Evolutionary conservation across 768 basidiomycete genomes (phyloP), one percentile per base, ranked within the genome.

Genomic region (Lentinula sp.): DNA sequence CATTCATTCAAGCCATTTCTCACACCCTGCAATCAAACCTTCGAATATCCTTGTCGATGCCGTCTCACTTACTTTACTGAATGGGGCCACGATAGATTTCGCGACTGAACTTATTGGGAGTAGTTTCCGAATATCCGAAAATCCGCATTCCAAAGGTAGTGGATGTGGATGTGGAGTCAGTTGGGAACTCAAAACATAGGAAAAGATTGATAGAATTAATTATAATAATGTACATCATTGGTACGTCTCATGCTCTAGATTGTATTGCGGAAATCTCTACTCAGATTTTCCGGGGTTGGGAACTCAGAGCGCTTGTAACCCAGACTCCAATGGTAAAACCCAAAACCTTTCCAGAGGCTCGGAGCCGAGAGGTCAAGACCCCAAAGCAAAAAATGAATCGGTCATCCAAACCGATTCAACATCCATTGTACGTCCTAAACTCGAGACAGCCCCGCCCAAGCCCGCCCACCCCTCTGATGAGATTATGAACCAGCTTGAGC

Each of bases 161-260:
- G 92, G 92, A 0, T 98, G 96, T 64, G 95, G 96, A 1, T 99
- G 96, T 68, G 96, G 96, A 15, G 87, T 98, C 20, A 95, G 93
- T 69, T 97, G 93, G 95, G 94, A 95, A 69, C 77, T 93, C 60
- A 91, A 92, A 69, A 74, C 75, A 50, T 77, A 37, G 33, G 8
- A 36, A n/a, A 12, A 12, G 8, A 16, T 33, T 45, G 6, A 6
- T 13, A 46, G 46, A 12, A 57, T 28, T 6, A 13, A 33, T 36
- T 48, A n/a, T 28, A 6, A 42, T 45, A 56, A 12, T 56, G 55
- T 56, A 56, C 16, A 15, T 3, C 32, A 33, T 16, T 16, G 55
- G 41, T 32, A 56, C 55, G n/a, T 56, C 13, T 23, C n/a, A 23
- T 48, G 20, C 43, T 45, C 10, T n/a, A 45, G 18, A n/a, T 8